These are phyloP conservation scores for Poterioochromonas sp. DNA, from an alignment of 352 stramenopile genomes.

Conservation along the genomic window DNA sequence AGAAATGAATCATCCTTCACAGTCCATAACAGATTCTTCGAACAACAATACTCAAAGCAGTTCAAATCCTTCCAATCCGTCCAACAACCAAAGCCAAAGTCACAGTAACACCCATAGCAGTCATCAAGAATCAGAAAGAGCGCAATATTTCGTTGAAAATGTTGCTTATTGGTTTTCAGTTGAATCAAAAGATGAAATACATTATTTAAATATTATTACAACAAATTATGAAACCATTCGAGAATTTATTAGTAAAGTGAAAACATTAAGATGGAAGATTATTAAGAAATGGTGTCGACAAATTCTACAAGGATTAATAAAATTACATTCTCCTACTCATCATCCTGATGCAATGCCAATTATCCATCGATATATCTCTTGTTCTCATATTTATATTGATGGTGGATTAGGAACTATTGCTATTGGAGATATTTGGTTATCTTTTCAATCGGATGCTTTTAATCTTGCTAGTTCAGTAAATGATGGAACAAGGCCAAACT, in stretches of 20 bases:
- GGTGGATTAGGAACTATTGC: not conserved
- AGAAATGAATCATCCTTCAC: too few species aligned
- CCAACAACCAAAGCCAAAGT: conserved; percentile 82
- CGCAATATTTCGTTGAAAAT: conserved; percentile 99
- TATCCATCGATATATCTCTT: conserved; percentile 82
- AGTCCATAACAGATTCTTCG: too few species aligned
- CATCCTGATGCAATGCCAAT: conserved; percentile 93
- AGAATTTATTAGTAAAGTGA: conserved; percentile 83
- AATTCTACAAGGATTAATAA: conserved; percentile 89
- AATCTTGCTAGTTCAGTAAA: not conserved
- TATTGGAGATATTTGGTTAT: not conserved
- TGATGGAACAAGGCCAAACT: too few species aligned
- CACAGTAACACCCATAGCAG: conserved; percentile 95
- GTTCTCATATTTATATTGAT: not conserved
- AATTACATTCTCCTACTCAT: conserved; percentile 94
- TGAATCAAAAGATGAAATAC: conserved; percentile 59
- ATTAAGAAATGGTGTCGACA: conserved; percentile 93
- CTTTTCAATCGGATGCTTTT: too few species aligned
- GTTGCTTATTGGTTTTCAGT: conserved; percentile 95
- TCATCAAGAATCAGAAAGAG: conserved; percentile 88
- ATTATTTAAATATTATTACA: conserved; percentile 18
- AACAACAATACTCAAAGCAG: too few species aligned
- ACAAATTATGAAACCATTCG: not conserved
- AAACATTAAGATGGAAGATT: conserved; percentile 88
- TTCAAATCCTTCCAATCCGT: conserved; percentile 81